Evolutionary conservation across 306 rosid species (phyloP).

Genomic region (Citrullus amarus): DNA sequence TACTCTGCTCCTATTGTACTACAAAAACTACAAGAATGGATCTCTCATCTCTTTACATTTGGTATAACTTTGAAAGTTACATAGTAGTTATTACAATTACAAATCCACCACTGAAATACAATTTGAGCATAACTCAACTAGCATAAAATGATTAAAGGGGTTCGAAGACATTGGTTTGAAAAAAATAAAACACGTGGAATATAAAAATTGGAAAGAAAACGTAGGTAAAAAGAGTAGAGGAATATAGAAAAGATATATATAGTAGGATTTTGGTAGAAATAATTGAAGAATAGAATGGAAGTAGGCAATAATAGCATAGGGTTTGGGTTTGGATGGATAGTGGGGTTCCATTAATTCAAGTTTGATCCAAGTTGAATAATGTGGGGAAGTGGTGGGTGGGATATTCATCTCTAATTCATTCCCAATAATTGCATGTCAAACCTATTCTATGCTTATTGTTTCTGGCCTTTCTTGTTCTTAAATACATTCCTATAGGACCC

Average conservation of each 20-base stretch:
- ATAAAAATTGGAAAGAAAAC: not conserved
- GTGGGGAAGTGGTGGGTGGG: not conserved
- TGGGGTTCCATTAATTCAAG: slow-evolving; percentile 2
- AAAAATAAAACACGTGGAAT: not conserved
- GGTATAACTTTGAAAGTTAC: no score
- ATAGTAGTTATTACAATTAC: no score
- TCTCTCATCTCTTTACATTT: no score
- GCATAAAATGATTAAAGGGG: no score
- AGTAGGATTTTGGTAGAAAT: not conserved
- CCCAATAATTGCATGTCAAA: not conserved
- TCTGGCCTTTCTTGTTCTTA: not conserved
- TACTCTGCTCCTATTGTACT: no score
- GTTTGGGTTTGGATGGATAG: not conserved
- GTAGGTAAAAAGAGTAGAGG: not conserved
- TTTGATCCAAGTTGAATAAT: not conserved
- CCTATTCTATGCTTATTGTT: not conserved
- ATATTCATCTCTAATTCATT: not conserved
- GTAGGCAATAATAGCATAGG: not conserved
- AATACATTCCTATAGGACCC: not conserved
- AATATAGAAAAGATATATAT: not conserved
- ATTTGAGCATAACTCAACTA: no score
- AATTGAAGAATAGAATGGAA: not conserved
- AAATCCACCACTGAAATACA: no score
- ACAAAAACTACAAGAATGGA: no score
- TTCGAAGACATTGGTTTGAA: no score